Conservation (phyloP, 192 early-diverging fungal genomes). For the Glomus cerebriforme region DNA sequence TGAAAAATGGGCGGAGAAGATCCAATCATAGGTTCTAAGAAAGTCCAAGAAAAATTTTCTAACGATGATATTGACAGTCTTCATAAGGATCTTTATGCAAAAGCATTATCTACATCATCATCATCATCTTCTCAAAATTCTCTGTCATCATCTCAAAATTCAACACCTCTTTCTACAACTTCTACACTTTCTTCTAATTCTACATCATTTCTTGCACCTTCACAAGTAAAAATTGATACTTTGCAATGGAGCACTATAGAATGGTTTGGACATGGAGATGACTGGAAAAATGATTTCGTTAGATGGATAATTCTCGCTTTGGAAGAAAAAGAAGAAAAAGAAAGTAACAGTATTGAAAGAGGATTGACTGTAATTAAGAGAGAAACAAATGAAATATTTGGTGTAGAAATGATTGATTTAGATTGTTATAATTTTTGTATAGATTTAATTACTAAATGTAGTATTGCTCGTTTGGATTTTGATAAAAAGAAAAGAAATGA, state of each 20-base stretch:
- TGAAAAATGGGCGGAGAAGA: too few species aligned
- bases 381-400: neutral
- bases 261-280: neutral
- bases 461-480: neutral
- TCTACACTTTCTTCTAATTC: too few species aligned
- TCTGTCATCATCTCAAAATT: neutral
- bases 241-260: neutral
- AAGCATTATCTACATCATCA: too few species aligned
- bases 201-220: neutral
- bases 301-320: neutral
- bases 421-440: neutral
- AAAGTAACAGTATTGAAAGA: neutral
- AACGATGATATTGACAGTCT: too few species aligned
- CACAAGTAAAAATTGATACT: neutral
- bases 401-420: neutral
- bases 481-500: neutral
- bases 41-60: too few species aligned
- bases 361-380: neutral
- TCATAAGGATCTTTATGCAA: too few species aligned
- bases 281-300: neutral
- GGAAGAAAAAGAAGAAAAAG: neutral
- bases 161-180: neutral
- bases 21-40: too few species aligned
- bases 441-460: neutral
- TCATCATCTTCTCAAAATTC: too few species aligned